phyloP scores from a whole-genome alignment of 2,329 filamentous ascomycete genomes.

The Penicillium palitans region DNA sequence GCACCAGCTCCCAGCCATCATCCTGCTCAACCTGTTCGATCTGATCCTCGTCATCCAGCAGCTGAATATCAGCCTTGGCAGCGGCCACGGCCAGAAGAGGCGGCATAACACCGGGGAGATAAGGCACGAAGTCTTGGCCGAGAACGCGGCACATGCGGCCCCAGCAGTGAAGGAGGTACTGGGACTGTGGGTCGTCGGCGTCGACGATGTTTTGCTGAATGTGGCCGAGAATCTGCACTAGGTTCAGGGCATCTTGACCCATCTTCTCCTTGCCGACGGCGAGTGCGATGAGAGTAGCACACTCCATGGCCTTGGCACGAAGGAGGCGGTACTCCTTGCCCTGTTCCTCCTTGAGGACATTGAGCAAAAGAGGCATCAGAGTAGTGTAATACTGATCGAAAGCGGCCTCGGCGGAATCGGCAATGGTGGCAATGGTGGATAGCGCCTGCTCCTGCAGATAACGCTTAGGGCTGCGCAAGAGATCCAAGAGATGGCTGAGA shows the following conservation, averaged over 20 bases:
- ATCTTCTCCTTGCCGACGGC: conserved; percentile 93
- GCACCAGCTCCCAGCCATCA: conserved; percentile 96
- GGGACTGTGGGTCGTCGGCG: conserved; percentile 89
- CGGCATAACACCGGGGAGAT: conserved; percentile 89
- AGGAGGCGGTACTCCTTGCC: conserved; percentile 90
- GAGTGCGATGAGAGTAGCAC: conserved; percentile 87
- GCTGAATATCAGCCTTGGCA: conserved; percentile 94
- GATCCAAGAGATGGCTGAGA: conserved; percentile 77
- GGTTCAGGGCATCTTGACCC: conserved; percentile 78
- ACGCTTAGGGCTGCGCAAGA: conserved; percentile 87
- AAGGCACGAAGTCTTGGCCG: conserved; percentile 85
- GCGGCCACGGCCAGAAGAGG: conserved; percentile 86
- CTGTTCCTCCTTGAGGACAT: conserved; percentile 83
- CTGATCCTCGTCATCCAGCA: conserved; percentile 92
- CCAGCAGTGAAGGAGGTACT: conserved; percentile 98
- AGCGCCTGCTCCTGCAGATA: conserved; percentile 98
- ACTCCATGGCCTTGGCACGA: conserved; percentile 98
- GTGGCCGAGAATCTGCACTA: conserved; percentile 82
- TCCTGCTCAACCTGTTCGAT: conserved; percentile 90
- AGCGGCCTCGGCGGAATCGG: conserved; percentile 93
- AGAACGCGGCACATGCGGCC: conserved; percentile 97
- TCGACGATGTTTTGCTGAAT: conserved; percentile 88
- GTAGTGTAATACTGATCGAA: conserved; percentile 95
- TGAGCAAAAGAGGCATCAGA: conserved; percentile 91
- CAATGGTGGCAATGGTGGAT: conserved; percentile 96